Evolutionary conservation across 2,329 filamentous ascomycete genomes (phyloP), one percentile per base, ranked within the genome.

Genomic region (Aspergillus niger): DNA sequence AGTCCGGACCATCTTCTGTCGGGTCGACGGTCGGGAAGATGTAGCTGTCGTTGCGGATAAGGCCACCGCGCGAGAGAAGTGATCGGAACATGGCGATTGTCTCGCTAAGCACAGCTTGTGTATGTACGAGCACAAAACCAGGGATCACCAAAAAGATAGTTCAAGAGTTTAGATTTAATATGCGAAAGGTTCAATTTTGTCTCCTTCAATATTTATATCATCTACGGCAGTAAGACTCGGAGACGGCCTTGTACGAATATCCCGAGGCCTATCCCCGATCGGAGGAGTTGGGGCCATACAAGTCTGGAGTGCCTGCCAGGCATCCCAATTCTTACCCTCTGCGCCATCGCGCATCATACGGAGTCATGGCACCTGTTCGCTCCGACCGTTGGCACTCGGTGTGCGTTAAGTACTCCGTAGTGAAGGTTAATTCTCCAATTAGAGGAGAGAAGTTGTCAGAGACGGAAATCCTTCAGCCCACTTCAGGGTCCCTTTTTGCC

Each of bases 21-120:
- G 71, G 68, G 36, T 74, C 65, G 53, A 77, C 75, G n/a, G 63
- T 71, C 13, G 75, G 75, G 57, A 77, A 75, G 22, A 77, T 63
- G 58, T 76, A 77, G 10, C 74, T 54, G 36, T 64, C 55, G 38
- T 43, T 43, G 55, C 49, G 59, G 49, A 63, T 58, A 36, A 58
- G 47, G 26, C 67, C 68, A 17, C 69, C 68, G 3, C 72, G 55
- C n/a, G 72, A 72, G 11, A 76, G 61, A 8, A 75, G 62, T 1
- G 74, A 74, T 24, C 71, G 72, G 22, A 76, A 28, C 73, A 76
- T 75, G 52, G n/a, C 6, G 51, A 11, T n/a, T 30, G 11, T 53
- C 10, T 53, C 11, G 32, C 15, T 26, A 11, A 10, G 2, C 10
- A 22, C 30, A 22, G 49, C 24, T 13, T 10, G n/a, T 50, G 22